Evolutionary conservation across 1,139 yeast genomes (phyloP).

Genomic region (Zygotorulaspora mrakii): DNA sequence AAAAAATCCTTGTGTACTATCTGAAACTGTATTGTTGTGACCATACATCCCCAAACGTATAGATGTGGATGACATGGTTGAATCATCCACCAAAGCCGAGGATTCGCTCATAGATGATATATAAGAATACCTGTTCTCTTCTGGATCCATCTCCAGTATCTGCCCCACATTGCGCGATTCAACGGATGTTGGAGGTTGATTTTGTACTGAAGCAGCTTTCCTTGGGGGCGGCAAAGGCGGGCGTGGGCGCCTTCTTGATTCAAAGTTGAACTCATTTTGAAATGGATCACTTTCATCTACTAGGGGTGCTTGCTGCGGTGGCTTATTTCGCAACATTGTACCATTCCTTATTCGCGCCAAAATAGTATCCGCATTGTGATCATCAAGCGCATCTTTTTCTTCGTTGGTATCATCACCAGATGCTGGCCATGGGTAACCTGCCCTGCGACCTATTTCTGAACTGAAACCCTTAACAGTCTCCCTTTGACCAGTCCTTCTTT

Average conservation of each 20-base stretch:
- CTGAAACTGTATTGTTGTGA: slow-evolving; percentile 6
- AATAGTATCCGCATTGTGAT: slow-evolving; percentile 2
- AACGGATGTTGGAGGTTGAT: neutral
- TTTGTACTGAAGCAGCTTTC: slow-evolving; percentile 8
- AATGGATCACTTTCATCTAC: slow-evolving; percentile 24
- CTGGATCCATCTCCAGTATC: slow-evolving; percentile 3
- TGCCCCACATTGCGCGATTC: neutral
- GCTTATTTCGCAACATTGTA: slow-evolving; percentile 7
- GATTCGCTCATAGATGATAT: slow-evolving; percentile 15
- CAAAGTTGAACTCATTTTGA: slow-evolving; percentile 30
- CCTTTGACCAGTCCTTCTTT: slow-evolving; percentile 14
- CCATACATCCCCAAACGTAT: slow-evolving; percentile 10
- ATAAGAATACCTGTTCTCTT: slow-evolving; percentile 12
- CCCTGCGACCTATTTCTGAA: slow-evolving; percentile 15
- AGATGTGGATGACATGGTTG: slow-evolving; percentile 15
- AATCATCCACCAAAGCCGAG: slow-evolving; percentile 14
- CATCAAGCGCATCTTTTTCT: slow-evolving; percentile 5
- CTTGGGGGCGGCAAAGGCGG: slow-evolving; percentile 30
- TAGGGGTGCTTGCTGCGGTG: neutral
- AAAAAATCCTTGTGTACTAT: slow-evolving; percentile 13
- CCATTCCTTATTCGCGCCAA: slow-evolving; percentile 8
- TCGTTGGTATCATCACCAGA: slow-evolving; percentile 6
- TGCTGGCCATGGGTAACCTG: slow-evolving; percentile 11
- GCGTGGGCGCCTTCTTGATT: slow-evolving; percentile 20
- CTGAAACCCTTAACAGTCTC: slow-evolving; percentile 15